A percentile compares a stretch with the other conserved stretches of the same genome.
Conservation (phyloP, 352 stramenopile species). For the Pythium coloratum region DNA sequence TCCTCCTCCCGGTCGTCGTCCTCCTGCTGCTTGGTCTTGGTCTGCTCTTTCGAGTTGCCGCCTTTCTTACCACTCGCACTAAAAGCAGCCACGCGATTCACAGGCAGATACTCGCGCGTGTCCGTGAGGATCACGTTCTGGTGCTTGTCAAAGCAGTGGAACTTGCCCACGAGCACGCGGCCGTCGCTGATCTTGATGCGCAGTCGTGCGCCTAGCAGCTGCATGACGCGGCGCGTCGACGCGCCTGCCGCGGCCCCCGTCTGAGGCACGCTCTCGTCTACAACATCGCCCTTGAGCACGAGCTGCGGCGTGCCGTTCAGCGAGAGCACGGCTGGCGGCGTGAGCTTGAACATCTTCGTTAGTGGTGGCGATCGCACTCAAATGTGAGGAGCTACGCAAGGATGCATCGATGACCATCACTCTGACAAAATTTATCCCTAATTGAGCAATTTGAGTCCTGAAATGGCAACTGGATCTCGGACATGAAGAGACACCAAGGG, state of each 20-base stretch:
- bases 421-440: neutral
- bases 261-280: neutral
- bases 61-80: slow-evolving; percentile 25
- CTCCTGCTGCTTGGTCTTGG: neutral
- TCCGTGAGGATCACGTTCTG: slow-evolving; percentile 82
- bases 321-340: slow-evolving; percentile 44
- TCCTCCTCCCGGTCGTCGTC: slow-evolving; percentile 36
- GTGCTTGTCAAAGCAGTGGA: slow-evolving; percentile 85
- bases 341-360: slow-evolving; percentile 10
- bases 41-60: slow-evolving; percentile 21
- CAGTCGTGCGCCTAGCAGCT: slow-evolving; percentile 50
- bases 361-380: neutral
- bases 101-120: slow-evolving; percentile 57
- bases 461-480: slow-evolving; percentile 9
- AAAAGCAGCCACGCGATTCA: slow-evolving; percentile 12
- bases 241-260: slow-evolving; percentile 32
- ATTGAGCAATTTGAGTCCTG: neutral
- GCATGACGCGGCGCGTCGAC: slow-evolving; percentile 58
- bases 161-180: slow-evolving; percentile 58
- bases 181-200: slow-evolving; percentile 74
- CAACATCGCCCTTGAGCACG: slow-evolving; percentile 8
- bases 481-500: neutral
- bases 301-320: slow-evolving; percentile 58
- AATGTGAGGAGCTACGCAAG: slow-evolving; percentile 9
- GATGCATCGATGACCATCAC: neutral